Evolutionary conservation across 1,139 yeast genomes (phyloP), one percentile per base, ranked within the genome.

Genomic region (Suhomyces bokatorum): DNA sequence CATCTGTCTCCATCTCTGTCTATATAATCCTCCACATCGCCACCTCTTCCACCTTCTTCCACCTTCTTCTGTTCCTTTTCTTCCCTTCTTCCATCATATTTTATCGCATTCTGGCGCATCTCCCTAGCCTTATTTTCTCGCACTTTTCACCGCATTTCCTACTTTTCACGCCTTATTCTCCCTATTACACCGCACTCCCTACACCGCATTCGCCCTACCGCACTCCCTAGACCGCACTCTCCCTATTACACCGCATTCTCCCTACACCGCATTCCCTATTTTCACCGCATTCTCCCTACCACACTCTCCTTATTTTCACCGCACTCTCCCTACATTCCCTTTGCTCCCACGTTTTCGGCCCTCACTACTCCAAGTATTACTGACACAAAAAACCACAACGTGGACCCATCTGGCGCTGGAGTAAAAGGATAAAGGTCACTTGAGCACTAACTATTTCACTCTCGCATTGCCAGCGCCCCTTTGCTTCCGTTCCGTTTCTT

Each of bases 321-420:
- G 17, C 39, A 7, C 16, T 22, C 34, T 8, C 33, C 13, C 39
- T 17, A 32, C 5, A 4, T 13, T 13, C 7, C 4, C 3, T 9
- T 30, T 27, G 12, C 1, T 10, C 40, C 40, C 40, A 37, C 40
- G 40, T 37, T 37, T 30, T 28, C 41, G 35, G 35, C 40, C 27
- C 35, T 22, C 29, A 29, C 14, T 12, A 29, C 34, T 27, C 36
- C 37, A 31, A 36, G 28, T 32, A 17, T 11, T 24, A 24, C 22
- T 24, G 29, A 32, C 45, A 43, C 42, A 43, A 43, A 43, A 32
- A 20, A 29, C 35, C 37, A 15, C 43, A 44, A 44, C 47, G 47
- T 44, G 47, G 47, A 44, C 47, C 41, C 46, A 43, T 37, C 40
- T 31, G 32, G 38, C 32, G 28, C 24, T 22, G 15, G 29, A 34